Evolutionary conservation across 2,329 filamentous ascomycete genomes (phyloP), one percentile per base, ranked within the genome.

Genomic region (Trichoderma sp.): DNA sequence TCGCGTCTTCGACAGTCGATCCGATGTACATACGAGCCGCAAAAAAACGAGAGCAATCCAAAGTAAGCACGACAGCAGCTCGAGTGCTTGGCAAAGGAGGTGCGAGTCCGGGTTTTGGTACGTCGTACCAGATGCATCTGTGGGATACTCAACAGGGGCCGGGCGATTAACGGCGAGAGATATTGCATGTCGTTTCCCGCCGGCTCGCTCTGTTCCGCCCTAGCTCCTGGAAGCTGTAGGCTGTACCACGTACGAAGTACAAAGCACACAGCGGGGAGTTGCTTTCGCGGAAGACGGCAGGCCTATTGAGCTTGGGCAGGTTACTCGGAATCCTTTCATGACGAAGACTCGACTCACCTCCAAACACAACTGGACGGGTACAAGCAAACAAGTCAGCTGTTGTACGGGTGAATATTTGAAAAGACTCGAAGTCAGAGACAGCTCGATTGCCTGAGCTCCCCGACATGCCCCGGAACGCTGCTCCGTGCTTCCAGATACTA

Each of bases 401-500:
- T 39, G 10, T 39, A 14, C 34, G 14, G 12, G 34, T 14, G 5
- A 14, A 10, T 39, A 39, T 10, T 14, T 14, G 10, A 39, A 39
- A 9, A 30, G 21, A 51, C 21, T 2, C 57, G 26, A 19, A 51
- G 41, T 41, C 17, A 17, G 10, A 19, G 30, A 34, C 34, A 56
- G 51, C 34, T 60, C 54, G 21, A 28, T 56, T 17, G 19, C 21
- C 34, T 26, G 47, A 43, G 30, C 34, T 30, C 34, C 45, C 24
- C 17, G 21, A 17, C 17, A 39, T 48, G 21, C 39, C 19, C 45
- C 45, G 57, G 57, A 60, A 43, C 28, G 57, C 17, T 43, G 34
- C 21, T 51, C 57, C 57, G 57, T 60, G 50, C 24, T 60, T 41
- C 47, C 47, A 51, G 39, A 26, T 41, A 34, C 30, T 52, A 52